phyloP scores from a whole-genome alignment of 129 eudicot species.

The Escallonia herrerae region DNA sequence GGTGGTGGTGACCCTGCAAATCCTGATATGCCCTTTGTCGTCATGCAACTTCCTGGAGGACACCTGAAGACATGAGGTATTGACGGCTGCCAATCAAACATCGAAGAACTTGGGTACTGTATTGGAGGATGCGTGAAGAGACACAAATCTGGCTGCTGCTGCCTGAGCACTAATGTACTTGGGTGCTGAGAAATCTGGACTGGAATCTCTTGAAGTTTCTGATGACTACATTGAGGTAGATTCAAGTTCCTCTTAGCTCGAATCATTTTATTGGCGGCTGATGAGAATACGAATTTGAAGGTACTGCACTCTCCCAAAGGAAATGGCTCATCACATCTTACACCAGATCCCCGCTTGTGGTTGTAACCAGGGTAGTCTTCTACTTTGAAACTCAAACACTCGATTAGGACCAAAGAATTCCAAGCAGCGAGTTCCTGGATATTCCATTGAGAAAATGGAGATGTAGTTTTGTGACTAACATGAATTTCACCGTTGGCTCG shows the following conservation, averaged over 20 bases:
- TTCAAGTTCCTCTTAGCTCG: background rate
- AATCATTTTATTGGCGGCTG: background rate
- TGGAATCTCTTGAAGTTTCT: background rate
- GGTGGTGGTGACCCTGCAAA: background rate
- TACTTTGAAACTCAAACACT: conserved; percentile 16
- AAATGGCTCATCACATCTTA: conserved; percentile 34
- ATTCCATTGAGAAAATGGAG: conserved; percentile 49
- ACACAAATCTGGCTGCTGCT: background rate
- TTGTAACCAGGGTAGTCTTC: conserved; percentile 22
- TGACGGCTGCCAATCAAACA: background rate
- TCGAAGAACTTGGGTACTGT: too few species aligned
- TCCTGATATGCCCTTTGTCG: background rate
- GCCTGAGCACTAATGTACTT: background rate
- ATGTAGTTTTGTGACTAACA: conserved; percentile 19
- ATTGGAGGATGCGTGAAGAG: background rate
- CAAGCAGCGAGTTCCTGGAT: conserved; percentile 39
- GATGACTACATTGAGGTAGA: background rate
- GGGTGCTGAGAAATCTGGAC: background rate
- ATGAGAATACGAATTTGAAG: conserved; percentile 29
- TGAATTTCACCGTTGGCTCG: conserved; percentile 28
- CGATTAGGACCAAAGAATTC: conserved; percentile 10
- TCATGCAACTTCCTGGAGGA: too few species aligned
- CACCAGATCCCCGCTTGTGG: conserved; percentile 30
- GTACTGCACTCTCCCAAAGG: conserved; percentile 50
- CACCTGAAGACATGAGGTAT: background rate